These are phyloP conservation scores for Blakeslea trispora DNA, from an alignment of 371 early-diverging fungal genomes.

Conservation along the genomic window DNA sequence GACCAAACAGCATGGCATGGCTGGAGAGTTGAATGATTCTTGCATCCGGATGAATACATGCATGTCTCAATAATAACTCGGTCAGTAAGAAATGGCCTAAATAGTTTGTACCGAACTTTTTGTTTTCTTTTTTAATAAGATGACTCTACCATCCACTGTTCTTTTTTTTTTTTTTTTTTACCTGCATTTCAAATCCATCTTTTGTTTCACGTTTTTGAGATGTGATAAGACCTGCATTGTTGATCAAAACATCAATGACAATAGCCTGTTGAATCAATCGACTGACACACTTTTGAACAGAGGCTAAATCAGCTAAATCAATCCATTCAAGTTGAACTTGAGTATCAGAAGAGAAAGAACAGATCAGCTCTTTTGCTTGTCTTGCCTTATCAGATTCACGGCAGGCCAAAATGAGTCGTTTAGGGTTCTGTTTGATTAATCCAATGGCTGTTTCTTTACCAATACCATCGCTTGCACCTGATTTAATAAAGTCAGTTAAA, in stretches of 20 bases:
- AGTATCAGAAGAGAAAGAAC: slow-evolving; percentile 7
- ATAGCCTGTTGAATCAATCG: slow-evolving; percentile 4
- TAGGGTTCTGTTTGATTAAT: slow-evolving; percentile 19
- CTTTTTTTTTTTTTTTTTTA: not conserved
- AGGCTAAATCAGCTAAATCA: slow-evolving; percentile 20
- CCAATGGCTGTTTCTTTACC: slow-evolving; percentile 25
- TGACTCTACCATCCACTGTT: too few relatives aligned
- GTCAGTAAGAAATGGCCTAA: slow-evolving; percentile 59
- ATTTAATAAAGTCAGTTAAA: too few relatives aligned
- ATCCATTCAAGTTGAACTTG: slow-evolving; percentile 11
- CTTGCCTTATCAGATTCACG: slow-evolving; percentile 23
- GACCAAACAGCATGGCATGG: slow-evolving; percentile 18
- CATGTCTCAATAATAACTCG: slow-evolving; percentile 14
- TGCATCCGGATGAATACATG: slow-evolving; percentile 31
- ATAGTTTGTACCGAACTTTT: slow-evolving; percentile 70
- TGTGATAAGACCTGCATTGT: slow-evolving; percentile 62
- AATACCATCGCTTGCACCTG: slow-evolving; percentile 30
- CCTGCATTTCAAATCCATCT: slow-evolving; percentile 70
- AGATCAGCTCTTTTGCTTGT: slow-evolving; percentile 10
- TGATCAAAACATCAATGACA: slow-evolving; percentile 55
- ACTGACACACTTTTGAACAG: slow-evolving; percentile 14
- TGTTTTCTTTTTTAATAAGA: too few relatives aligned
- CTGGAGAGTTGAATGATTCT: slow-evolving; percentile 48
- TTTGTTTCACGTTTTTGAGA: slow-evolving; percentile 24
- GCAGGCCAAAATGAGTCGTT: slow-evolving; percentile 19